Conservation (phyloP, 768 basidiomycete species). For the Trametes punicea region DNA sequence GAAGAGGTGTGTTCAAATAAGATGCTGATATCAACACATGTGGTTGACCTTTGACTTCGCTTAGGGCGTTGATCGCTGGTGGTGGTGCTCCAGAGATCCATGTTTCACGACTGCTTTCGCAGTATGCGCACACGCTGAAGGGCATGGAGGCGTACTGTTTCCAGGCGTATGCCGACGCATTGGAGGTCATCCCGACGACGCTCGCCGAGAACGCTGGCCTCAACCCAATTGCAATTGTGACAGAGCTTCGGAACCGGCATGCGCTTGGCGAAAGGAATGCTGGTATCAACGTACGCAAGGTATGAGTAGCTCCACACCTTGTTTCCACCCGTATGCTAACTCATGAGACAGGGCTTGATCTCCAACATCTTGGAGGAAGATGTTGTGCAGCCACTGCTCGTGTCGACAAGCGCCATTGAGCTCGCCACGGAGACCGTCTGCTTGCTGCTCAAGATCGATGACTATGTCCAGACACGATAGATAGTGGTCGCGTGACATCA, state of each 20-base stretch:
- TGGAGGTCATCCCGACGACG: slow-evolving; percentile 97
- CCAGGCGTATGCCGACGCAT: slow-evolving; percentile 95
- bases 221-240: slow-evolving; percentile 97
- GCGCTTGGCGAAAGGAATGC: slow-evolving; percentile 92
- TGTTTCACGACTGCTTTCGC: slow-evolving; percentile 85
- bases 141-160: slow-evolving; percentile 99
- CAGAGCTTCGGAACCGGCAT: slow-evolving; percentile 95
- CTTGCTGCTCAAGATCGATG: slow-evolving; percentile 92
- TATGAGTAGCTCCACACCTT: slow-evolving; percentile 32
- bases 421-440: slow-evolving; percentile 98
- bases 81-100: slow-evolving; percentile 99
- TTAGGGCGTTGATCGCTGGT: slow-evolving; percentile 87
- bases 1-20: slow-evolving; percentile 65
- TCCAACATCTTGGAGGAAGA: slow-evolving; percentile 98
- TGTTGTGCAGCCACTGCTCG: slow-evolving; percentile 92
- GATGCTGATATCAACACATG: background rate
- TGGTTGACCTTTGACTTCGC: background rate
- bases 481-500: slow-evolving; percentile 17
- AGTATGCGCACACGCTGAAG: slow-evolving; percentile 88
- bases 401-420: slow-evolving; percentile 93
- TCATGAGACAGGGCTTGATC: slow-evolving; percentile 73
- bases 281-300: slow-evolving; percentile 98
- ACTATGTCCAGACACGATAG: slow-evolving; percentile 80
- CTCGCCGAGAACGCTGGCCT: slow-evolving; percentile 98
- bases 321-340: background rate